Conservation (phyloP, 345 rosid genomes). For the Mangifera indica region DNA sequence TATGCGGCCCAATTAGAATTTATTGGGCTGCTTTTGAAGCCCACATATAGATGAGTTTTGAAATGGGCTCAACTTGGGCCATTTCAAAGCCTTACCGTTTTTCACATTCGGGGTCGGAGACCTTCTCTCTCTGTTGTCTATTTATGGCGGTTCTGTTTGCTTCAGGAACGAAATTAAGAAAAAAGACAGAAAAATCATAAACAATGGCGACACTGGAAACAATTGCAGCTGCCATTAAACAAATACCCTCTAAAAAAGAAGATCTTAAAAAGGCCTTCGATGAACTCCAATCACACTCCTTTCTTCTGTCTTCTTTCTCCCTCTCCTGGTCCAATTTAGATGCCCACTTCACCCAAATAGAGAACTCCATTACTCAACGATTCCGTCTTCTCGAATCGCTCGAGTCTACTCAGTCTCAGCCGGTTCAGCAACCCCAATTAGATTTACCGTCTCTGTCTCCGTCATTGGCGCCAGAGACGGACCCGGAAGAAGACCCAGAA, state of each 20-base stretch:
- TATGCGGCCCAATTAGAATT: too few species aligned
- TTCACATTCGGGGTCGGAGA: too few species aligned
- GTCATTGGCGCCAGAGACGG: neutral
- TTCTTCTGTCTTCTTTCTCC: constrained; percentile 46
- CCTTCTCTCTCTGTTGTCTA: too few species aligned
- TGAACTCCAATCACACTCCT: constrained; percentile 52
- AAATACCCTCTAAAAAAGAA: constrained; percentile 50
- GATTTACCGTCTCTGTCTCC: neutral
- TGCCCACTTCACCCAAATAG: constrained; percentile 55
- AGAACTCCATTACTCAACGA: constrained; percentile 40
- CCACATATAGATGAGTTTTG: too few species aligned
- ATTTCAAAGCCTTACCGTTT: too few species aligned
- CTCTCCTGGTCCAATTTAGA: constrained; percentile 75
- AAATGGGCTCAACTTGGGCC: too few species aligned
- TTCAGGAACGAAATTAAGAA: neutral
- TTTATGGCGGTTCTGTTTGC: neutral
- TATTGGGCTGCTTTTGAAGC: too few species aligned
- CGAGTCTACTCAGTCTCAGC: constrained; percentile 3
- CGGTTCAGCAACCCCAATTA: neutral
- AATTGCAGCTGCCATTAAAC: constrained; percentile 54
- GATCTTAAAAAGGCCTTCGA: constrained; percentile 61
- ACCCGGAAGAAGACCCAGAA: neutral
- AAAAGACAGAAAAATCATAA: neutral
- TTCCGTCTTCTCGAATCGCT: constrained; percentile 50
- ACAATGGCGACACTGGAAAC: constrained; percentile 38